These are phyloP conservation scores for Cerrena zonata DNA, from an alignment of 1,284 basidiomycete species.

Conservation along the genomic window DNA sequence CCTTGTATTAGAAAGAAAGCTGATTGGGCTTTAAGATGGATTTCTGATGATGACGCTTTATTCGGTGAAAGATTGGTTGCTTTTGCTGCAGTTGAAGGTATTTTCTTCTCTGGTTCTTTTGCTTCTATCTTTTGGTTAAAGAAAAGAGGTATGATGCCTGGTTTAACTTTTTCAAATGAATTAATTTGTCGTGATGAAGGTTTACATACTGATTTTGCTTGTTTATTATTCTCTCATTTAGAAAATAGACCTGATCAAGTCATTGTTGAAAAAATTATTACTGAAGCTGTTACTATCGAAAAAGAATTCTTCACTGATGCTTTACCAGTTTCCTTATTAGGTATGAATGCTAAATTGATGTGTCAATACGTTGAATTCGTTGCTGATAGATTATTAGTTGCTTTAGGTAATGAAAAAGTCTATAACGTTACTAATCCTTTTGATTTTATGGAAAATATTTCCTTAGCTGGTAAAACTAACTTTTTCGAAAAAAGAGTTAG, in stretches of 20 bases:
- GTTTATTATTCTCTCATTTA: constrained; percentile 35
- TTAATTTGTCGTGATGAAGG: constrained; percentile 76
- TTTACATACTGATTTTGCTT: constrained; percentile 69
- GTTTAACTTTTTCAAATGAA: constrained; percentile 70
- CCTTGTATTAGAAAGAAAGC: constrained; percentile 65
- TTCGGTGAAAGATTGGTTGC: constrained; percentile 72
- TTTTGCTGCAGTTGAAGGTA: constrained; percentile 73
- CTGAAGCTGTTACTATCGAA: constrained; percentile 64
- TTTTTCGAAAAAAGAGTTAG: no score
- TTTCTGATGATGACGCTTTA: constrained; percentile 55
- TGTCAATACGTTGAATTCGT: no score
- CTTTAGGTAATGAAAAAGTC: no score
- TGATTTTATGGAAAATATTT: no score
- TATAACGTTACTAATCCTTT: no score
- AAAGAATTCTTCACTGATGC: constrained; percentile 58
- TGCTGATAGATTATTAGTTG: no score
- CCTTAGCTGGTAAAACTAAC: no score
- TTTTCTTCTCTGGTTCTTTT: constrained; percentile 54
- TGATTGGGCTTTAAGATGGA: constrained; percentile 72
- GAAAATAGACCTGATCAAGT: constrained; percentile 55
- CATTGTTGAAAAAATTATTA: constrained; percentile 59
- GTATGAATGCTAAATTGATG: no score
- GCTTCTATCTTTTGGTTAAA: constrained; percentile 77
- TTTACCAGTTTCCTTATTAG: constrained; percentile 3
- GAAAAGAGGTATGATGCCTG: constrained; percentile 76